phyloP scores from a whole-genome alignment of 371 early-diverging fungal genomes.

The Haplosporangium sp. region DNA sequence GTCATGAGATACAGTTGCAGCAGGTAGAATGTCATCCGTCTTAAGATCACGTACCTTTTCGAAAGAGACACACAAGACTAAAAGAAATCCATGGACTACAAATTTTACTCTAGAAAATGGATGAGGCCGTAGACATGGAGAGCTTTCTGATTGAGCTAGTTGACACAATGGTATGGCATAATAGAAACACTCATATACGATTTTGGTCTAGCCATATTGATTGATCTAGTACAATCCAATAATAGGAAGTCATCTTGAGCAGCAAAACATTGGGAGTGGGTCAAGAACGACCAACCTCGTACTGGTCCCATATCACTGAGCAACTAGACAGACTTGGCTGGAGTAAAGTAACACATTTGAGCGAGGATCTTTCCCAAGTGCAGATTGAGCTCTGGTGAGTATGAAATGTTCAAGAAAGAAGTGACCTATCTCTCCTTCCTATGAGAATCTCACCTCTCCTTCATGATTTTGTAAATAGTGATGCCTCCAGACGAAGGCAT shows the following conservation, averaged over 20 bases:
- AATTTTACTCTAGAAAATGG: slow-evolving; percentile 39
- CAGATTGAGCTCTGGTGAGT: slow-evolving; percentile 39
- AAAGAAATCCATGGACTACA: not conserved
- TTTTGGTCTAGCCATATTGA: not conserved
- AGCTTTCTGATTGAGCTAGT: slow-evolving; percentile 47
- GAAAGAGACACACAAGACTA: not conserved
- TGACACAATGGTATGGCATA: slow-evolving; percentile 35
- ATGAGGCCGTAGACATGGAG: slow-evolving; percentile 34
- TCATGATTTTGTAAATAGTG: slow-evolving; percentile 5
- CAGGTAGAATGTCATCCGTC: slow-evolving; percentile 12
- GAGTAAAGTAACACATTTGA: slow-evolving; percentile 29
- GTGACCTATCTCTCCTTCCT: no score
- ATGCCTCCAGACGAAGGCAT: slow-evolving; percentile 33
- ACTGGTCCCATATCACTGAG: slow-evolving; percentile 32
- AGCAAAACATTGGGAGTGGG: not conserved
- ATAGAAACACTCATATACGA: not conserved
- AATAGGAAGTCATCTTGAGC: slow-evolving; percentile 39
- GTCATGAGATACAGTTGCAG: slow-evolving; percentile 39
- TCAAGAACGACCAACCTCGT: slow-evolving; percentile 19
- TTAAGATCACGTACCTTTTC: no score
- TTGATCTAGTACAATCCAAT: not conserved
- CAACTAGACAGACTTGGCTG: slow-evolving; percentile 48
- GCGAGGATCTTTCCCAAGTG: slow-evolving; percentile 21
- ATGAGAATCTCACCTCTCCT: not conserved
- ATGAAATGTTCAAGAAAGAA: not conserved